phyloP scores from a whole-genome alignment of 768 basidiomycete species.

The Hemileccinum rubropunctum region DNA sequence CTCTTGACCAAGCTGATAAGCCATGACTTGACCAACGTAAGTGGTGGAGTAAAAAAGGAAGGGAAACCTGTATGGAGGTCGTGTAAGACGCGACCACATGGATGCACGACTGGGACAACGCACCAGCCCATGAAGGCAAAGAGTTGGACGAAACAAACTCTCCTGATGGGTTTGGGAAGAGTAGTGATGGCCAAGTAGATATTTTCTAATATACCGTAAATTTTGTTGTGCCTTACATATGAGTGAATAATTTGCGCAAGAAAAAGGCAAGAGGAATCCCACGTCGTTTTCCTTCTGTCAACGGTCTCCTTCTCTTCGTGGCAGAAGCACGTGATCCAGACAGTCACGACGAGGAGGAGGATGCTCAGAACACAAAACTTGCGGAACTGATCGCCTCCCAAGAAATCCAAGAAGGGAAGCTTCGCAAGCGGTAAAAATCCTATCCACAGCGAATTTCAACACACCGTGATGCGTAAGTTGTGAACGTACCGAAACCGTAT shows the following conservation, averaged over 20 bases:
- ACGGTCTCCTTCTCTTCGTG: slow-evolving; percentile 77
- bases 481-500: slow-evolving; percentile 75
- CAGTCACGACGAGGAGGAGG: slow-evolving; percentile 71
- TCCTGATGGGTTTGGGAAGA: slow-evolving; percentile 79
- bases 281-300: slow-evolving; percentile 44
- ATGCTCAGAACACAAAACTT: slow-evolving; percentile 92
- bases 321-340: slow-evolving; percentile 84
- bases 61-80: slow-evolving; percentile 64
- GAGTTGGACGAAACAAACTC: slow-evolving; percentile 90
- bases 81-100: slow-evolving; percentile 7
- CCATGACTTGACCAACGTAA: slow-evolving; percentile 94
- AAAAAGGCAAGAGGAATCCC: slow-evolving; percentile 6
- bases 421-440: slow-evolving; percentile 87
- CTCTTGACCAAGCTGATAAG: slow-evolving; percentile 65
- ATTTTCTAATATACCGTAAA: slow-evolving; percentile 73
- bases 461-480: background rate
- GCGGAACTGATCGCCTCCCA: slow-evolving; percentile 93
- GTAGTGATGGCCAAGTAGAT: slow-evolving; percentile 71
- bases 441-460: slow-evolving; percentile 25
- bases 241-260: slow-evolving; percentile 1
- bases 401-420: slow-evolving; percentile 70
- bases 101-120: slow-evolving; percentile 19
- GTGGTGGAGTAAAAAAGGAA: slow-evolving; percentile 95
- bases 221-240: slow-evolving; percentile 40
- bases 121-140: slow-evolving; percentile 98